These are phyloP conservation scores for Podaxis mareebaensis DNA, from an alignment of 768 basidiomycete species.

Conservation along the genomic window DNA sequence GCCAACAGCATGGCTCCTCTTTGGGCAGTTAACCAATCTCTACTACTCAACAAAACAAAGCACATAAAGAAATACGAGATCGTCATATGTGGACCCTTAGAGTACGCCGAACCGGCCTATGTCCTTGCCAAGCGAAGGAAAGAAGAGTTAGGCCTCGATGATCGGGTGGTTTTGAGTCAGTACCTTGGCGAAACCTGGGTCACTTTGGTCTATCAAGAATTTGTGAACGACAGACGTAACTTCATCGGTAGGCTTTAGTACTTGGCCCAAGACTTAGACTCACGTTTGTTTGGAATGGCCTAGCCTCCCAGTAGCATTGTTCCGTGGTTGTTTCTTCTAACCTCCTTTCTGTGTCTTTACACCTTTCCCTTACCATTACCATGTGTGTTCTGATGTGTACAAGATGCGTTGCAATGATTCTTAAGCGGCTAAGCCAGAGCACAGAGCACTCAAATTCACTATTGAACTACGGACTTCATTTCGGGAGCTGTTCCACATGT, in stretches of 20 bases:
- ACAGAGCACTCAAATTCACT: not conserved
- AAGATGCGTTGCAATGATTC: not conserved
- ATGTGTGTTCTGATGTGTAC: not conserved
- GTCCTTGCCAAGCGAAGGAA: constrained; percentile 7
- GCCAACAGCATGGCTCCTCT: constrained; percentile 21
- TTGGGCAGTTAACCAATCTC: constrained; percentile 30
- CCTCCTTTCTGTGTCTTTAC: not conserved
- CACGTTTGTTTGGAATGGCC: not conserved
- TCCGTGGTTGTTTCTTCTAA: not conserved
- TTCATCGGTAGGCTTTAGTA: not conserved
- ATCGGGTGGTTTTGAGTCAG: constrained; percentile 16
- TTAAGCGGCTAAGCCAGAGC: not conserved
- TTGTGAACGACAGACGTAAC: constrained; percentile 3
- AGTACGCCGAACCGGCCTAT: constrained; percentile 3
- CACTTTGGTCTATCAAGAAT: constrained; percentile 19
- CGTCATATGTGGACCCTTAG: constrained; percentile 20
- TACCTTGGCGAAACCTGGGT: constrained; percentile 17
- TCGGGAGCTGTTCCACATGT: not conserved
- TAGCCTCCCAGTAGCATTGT: not conserved
- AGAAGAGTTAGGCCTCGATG: constrained; percentile 17
- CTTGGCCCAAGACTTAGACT: not conserved
- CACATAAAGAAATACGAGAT: constrained; percentile 29
- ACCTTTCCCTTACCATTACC: not conserved
- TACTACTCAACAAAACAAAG: constrained; percentile 24
- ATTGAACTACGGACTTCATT: not conserved